Base-by-base conservation (phyloP, 2,329 filamentous ascomycete species). In the Aspergillus sp. region DNA sequence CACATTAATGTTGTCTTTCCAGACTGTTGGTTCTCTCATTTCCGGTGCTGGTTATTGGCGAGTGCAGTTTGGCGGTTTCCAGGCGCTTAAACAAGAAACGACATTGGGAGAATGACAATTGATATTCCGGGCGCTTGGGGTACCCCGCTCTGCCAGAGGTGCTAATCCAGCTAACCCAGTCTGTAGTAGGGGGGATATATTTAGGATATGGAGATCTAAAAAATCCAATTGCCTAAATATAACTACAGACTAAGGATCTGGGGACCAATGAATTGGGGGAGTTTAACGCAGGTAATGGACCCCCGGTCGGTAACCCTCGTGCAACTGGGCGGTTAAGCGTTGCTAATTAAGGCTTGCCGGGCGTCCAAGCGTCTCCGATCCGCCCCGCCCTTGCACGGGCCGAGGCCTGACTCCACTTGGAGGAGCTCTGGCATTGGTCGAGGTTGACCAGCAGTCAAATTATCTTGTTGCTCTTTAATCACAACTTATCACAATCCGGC, bases 261-360 rank as follows among this genome's bases (percentile, higher is more conserved):
- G 38, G 21, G 23, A 15, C 55, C 17, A 51, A 51, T 51, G 47
- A 41, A 28, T 12, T 17, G 38, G 19, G 19, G 10, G 45, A 41
- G 23, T 13, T 49, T 21, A 38, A 57, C 36, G 55, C 36, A 23
- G 55, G 21, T 57, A 57, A 57, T 57, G 23, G 19, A 32, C 32
- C 21, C 45, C 43, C 17, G 10, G 19, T 21, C 10, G 23, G 23
- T 21, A 41, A 60, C 19, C 21, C 32, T 23, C 43, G 21, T 58
- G 50, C 51, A 63, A 19, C 55, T 47, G 50, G 61, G 61, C 55
- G 61, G 61, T 61, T 58, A 63, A 60, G 25, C 55, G 53, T 61
- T 63, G 48, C 61, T 63, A 63, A 63, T 63, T 63, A 63, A 59
- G 61, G 61, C 23, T 52, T 36, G 38, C 21, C 45, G 23, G 21